Evolutionary conservation across 148 eudicot genomes (phyloP).

Genomic region (Rhododendron henanense): DNA sequence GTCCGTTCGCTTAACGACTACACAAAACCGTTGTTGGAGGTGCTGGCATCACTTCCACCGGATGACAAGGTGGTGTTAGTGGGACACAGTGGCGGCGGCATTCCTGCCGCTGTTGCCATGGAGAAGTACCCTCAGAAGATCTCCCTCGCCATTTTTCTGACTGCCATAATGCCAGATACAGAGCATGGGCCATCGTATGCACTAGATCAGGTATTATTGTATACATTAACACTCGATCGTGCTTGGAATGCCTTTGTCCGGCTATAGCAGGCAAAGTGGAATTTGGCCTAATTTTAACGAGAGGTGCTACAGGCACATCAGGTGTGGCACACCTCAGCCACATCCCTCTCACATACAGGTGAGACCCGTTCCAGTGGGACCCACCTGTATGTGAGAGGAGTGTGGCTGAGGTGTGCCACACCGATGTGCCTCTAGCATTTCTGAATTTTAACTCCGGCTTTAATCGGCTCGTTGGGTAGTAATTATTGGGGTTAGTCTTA

Average conservation of each 20-base stretch:
- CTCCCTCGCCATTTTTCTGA: constrained; percentile 14
- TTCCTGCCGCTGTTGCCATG: constrained; percentile 16
- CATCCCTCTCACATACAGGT: no score
- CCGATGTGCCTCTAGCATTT: no score
- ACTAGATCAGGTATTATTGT: background rate
- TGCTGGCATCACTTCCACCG: background rate
- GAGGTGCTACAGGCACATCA: no score
- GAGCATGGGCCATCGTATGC: constrained; percentile 6
- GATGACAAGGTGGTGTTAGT: constrained; percentile 19
- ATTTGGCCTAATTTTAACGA: no score
- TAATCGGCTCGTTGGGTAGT: background rate
- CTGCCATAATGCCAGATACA: constrained; percentile 17
- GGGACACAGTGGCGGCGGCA: constrained; percentile 23
- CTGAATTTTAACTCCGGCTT: no score
- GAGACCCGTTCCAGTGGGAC: no score
- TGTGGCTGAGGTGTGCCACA: no score
- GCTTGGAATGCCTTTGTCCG: no score
- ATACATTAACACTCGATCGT: no score
- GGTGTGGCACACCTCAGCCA: no score
- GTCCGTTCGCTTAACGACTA: constrained; percentile 14
- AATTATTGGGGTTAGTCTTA: background rate
- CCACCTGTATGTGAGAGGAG: no score
- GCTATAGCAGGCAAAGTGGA: no score
- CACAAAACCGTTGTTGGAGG: constrained; percentile 10
- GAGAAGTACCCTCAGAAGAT: constrained; percentile 21